Evolutionary conservation across 495 filamentous ascomycete species (phyloP), one percentile per base, ranked within the genome.

Genomic region (Penicillium soppii): DNA sequence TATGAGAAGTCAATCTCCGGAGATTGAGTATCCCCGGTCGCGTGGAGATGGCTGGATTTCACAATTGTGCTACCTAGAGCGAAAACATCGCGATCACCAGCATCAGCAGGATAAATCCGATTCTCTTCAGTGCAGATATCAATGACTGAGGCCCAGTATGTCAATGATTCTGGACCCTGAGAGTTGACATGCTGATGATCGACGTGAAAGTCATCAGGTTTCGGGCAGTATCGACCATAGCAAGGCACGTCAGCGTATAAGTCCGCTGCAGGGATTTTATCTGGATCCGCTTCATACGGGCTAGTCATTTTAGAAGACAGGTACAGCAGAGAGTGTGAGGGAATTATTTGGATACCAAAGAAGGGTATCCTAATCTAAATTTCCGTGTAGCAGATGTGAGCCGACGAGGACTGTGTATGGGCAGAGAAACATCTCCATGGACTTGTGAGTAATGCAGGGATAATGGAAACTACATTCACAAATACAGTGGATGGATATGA

Each of bases 61-160:
- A 78, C 59, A 37, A 78, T 74, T 12, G 73, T 60, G 41, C 66
- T 72, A n/a, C 75, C 73, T 33, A 75, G 55, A 17, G 72, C 70
- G 45, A 76, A 76, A 7, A 76, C 70, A 49, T 76, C 72, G 13
- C 71, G 66, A 7, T 66, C 71, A 15, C 63, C 70, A 25, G 67
- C 64, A n/a, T 61, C 57, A 47, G 50, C 62, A 10, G 57, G 57
- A 33, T 74, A 74, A 17, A 74, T 73, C 32, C 66, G 39, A 39
- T 36, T 58, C 1, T 53, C 43, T 43, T 62, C 57, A 21, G 56
- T 58, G 56, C 71, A 75, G 15, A 61, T 53, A 12, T 20, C 53
- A 52, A 73, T 5, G 7, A 75, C 68, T 2, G 61, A 68, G 1
- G 49, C 53, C 72, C 69, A 75, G 53, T 75, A 75, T 54, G 38